Evolutionary conservation across 768 basidiomycete genomes (phyloP), one percentile per base, ranked within the genome.

Genomic region (Tricholoma sp.): DNA sequence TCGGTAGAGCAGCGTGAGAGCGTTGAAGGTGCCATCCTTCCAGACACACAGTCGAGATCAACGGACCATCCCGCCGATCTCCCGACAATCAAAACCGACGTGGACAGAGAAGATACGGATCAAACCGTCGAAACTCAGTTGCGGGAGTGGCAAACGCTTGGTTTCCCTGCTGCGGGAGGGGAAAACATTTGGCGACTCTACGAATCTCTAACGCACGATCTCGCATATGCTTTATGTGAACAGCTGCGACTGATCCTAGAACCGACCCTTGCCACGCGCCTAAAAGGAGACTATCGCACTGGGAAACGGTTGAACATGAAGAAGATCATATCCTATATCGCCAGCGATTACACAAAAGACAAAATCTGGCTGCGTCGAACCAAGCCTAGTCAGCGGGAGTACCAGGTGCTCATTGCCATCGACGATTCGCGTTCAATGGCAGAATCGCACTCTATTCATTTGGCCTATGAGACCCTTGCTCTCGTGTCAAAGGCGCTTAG

Each of bases 241-340:
- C 95, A 98, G 67, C 83, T 98, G 16, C 90, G 97, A 22, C 88
- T 98, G 32, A 96, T 98, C 69, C 81, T 99, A 35, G 94, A 95
- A 61, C 97, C 97, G 0, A 98, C 96, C 0, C 78, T 90, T 50
- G 94, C 97, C 5, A 97, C 96, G 5, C 83, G 97, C 19, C 79
- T 99, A 45, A 89, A 90, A 72, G 97, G 97, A 37, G 97, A 98
- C 76, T 99, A 97, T 71, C 89, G 95, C 29, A 95, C 92, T 0
- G 97, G 97, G 53, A 99, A 99, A 74, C 83, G 96, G 18, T 82
- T 99, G 29, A 98, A 98, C 72, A 98, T 98, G 96, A 94, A 95
- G 70, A 95, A 95, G 74, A 93, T 98, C 70, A 95, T 99, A 59
- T 85, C 91, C 3, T 98, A 96, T 77, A 95, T 99, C 59, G 96